A percentile compares a stretch with the other conserved stretches of the same genome.
Conservation (phyloP, 305 asterid genomes). For the Solanum chacoense region DNA sequence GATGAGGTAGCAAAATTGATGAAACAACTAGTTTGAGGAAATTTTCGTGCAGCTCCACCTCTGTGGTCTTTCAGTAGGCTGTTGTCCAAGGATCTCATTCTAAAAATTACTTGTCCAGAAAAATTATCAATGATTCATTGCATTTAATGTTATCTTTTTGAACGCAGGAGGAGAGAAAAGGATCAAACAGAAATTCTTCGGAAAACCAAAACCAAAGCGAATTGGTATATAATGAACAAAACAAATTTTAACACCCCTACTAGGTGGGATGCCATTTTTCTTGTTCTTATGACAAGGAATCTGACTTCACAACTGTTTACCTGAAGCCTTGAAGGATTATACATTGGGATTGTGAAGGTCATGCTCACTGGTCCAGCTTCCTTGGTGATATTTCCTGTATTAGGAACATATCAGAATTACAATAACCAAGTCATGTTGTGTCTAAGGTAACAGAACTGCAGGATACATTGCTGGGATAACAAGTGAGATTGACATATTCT, state of each 20-base stretch:
- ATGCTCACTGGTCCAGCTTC: slow-evolving; percentile 99
- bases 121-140: background rate
- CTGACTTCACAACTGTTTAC: slow-evolving; percentile 17
- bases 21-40: background rate
- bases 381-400: slow-evolving; percentile 80
- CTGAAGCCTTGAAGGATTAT: slow-evolving; percentile 96
- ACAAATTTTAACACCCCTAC: background rate
- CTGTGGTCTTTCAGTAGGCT: background rate
- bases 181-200: background rate
- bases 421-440: background rate
- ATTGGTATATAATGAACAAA: background rate
- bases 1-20: background rate
- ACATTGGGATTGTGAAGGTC: slow-evolving; percentile 96
- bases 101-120: background rate
- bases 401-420: background rate
- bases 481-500: background rate
- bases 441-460: background rate
- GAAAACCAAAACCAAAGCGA: background rate
- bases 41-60: background rate
- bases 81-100: background rate
- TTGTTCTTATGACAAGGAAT: background rate
- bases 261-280: background rate
- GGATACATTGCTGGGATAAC: background rate
- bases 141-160: background rate
- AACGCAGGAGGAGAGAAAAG: background rate